Evolutionary conservation across 2,329 filamentous ascomycete species (phyloP), one percentile per base, ranked within the genome.

Genomic region (Graphilbum sp.): DNA sequence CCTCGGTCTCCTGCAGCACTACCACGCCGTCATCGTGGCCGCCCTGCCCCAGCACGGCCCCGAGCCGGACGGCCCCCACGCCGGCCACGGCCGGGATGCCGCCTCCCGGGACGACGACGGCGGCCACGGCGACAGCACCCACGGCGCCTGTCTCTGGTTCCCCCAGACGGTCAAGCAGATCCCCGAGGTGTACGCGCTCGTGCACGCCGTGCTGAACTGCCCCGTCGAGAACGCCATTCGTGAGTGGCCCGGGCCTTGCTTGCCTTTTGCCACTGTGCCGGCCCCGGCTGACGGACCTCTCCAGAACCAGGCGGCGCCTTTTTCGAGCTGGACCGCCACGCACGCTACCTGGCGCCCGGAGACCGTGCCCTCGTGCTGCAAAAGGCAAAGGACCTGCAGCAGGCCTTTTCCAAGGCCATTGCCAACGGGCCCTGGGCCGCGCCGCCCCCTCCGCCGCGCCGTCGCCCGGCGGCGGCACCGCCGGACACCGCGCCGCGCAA

Each of bases 141-240:
- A 6, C 16, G 30, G 30, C 5, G 6, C 30, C 5, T n/a, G 17
- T 5, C 11, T 32, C 13, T 36, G 39, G 16, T 36, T 41, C 17
- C 17, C 20, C 2, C 33, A 33, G 17, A 30, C 32, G 4, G 12
- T 41, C 16, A 17, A 18, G 21, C 31, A 39, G 6, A 42, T 44
- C 23, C 40, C 40, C 1, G 38, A 44, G n/a, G 29, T 44, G 3
- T 42, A 42, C n/a, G 38, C 40, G 2, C 38, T 44, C 12, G 19
- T 44, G 27, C 43, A 44, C 19, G 40, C 36, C 17, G 36, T 39
- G 5, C 24, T 42, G 13, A 42, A 44, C 34, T 33, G 36, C 19
- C 17, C 6, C 5, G n/a, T 18, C 9, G 19, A 5, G 5, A 12
- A 16, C 13, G 21, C 21, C 16, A 29, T 37, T 15, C 12, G 41